phyloP scores from a whole-genome alignment of 2,329 filamentous ascomycete species.

The Aspergillus sp. region DNA sequence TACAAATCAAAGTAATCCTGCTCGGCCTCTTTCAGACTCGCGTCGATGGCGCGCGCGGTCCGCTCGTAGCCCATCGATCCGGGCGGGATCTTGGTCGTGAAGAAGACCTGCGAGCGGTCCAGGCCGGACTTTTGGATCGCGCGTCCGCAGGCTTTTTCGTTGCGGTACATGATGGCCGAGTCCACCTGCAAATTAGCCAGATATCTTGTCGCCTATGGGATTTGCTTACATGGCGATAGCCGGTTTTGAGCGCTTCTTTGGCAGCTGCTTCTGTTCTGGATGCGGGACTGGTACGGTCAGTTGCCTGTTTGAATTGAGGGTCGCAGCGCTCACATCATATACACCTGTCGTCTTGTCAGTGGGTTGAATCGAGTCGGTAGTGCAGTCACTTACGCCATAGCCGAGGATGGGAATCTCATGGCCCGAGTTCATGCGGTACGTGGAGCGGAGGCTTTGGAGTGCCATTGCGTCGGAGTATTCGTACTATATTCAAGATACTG shows the following conservation, averaged over 20 bases:
- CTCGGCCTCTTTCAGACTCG: conserved; percentile 60
- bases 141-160: conserved; percentile 68
- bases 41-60: conserved; percentile 64
- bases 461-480: conserved; percentile 6
- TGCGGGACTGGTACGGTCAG: conserved; percentile 18
- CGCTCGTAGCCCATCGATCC: conserved; percentile 65
- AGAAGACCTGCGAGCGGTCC: conserved; percentile 70
- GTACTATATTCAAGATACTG: not conserved
- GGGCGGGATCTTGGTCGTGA: conserved; percentile 74
- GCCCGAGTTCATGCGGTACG: conserved; percentile 57
- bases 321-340: conserved; percentile 28
- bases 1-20: conserved; percentile 74
- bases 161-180: conserved; percentile 65
- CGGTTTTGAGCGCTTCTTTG: conserved; percentile 26
- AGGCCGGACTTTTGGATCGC: conserved; percentile 61
- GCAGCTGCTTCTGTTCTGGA: conserved; percentile 25
- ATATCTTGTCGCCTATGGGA: not conserved
- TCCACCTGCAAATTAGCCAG: conserved; percentile 43
- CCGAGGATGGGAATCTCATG: conserved; percentile 61
- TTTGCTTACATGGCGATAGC: conserved; percentile 32
- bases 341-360: conserved; percentile 23
- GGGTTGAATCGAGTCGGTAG: not conserved
- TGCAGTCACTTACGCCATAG: conserved; percentile 52
- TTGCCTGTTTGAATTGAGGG: not conserved
- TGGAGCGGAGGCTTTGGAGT: conserved; percentile 28